A percentile compares a stretch with the other conserved stretches of the same genome.
Conservation (phyloP, 495 filamentous ascomycete genomes). For the Staphylotrichum tortipilum region DNA sequence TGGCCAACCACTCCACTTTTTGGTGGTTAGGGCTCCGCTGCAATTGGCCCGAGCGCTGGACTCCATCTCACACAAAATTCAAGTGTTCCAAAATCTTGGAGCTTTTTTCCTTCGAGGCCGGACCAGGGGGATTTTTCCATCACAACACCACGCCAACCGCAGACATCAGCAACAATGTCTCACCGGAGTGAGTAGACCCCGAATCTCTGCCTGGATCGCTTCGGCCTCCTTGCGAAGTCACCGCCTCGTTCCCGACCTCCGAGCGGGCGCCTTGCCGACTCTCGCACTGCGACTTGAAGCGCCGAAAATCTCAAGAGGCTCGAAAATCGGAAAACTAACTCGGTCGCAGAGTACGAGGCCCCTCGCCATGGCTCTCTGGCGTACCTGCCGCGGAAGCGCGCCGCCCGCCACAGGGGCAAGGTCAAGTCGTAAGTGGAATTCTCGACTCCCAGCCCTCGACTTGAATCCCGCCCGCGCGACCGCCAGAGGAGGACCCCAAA, state of each 20-base stretch:
- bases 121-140: constrained; percentile 21
- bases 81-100: constrained; percentile 14
- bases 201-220: background rate
- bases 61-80: constrained; percentile 27
- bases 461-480: background rate
- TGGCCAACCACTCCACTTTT: background rate
- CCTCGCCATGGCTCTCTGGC: constrained; percentile 98
- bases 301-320: background rate
- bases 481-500: background rate
- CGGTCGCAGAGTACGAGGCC: constrained; percentile 71
- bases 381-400: constrained; percentile 94
- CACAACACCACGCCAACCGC: constrained; percentile 18
- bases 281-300: background rate
- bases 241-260: background rate
- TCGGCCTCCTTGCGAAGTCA: constrained; percentile 4
- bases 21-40: constrained; percentile 27
- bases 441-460: constrained; percentile 3
- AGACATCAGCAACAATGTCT: constrained; percentile 30
- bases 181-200: constrained; percentile 27
- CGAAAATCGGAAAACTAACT: constrained; percentile 9
- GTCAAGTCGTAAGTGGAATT: constrained; percentile 75
- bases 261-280: background rate
- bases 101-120: constrained; percentile 13
- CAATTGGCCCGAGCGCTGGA: constrained; percentile 17
- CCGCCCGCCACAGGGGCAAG: constrained; percentile 91